Base-by-base conservation (phyloP, 148 eudicot species). In the Fagopyrum esculentum region DNA sequence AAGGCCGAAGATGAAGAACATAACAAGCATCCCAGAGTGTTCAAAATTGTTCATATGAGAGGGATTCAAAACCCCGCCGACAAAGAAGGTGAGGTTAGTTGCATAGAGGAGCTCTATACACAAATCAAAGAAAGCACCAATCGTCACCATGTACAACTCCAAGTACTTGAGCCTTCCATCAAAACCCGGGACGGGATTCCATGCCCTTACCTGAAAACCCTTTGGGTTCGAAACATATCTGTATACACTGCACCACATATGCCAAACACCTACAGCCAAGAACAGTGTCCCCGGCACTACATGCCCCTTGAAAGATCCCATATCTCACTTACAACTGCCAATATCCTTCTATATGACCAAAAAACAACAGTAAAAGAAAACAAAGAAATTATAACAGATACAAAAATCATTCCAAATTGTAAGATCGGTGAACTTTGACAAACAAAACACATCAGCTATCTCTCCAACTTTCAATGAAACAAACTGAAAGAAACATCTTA, bases 291-390 rank as follows among this genome's bases (percentile, higher is more conserved):
- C 99, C 47, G 99, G 99, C 72, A 96, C 85, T 51, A 83, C 84
- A 88, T 96, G 99, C 68, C 99, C 99, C 46, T 74, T 79, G 79
- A 96, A 96, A 40, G 99, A 96, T 47, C 99, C 99, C 99, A 96
- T 96, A 35, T 82, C 43, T 63, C 69, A 63, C 60, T 60, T 60
- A 12, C 43, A 60, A 26, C 43, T 60, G 68, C 68, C 43, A 60
- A 19, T 29, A 29, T 61, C 43, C 44, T 61, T 26, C 16, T 29
- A 61, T 1, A 61, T 9, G 68, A 61, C 46, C 9, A 43, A 40
- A 64, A 35, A 12, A 40, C 70, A 64, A 30, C 44, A 61, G 7
- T 48, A 9, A 61, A 3, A 29, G 4, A 60, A 60, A 60, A 3
- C 43, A 29, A 30, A 11, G 9, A 10, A 63, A 63, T 30, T 63